A percentile compares a stretch with the other conserved stretches of the same genome.
Conservation (phyloP, 2,329 filamentous ascomycete species). For the Rachicladosporium sp. region DNA sequence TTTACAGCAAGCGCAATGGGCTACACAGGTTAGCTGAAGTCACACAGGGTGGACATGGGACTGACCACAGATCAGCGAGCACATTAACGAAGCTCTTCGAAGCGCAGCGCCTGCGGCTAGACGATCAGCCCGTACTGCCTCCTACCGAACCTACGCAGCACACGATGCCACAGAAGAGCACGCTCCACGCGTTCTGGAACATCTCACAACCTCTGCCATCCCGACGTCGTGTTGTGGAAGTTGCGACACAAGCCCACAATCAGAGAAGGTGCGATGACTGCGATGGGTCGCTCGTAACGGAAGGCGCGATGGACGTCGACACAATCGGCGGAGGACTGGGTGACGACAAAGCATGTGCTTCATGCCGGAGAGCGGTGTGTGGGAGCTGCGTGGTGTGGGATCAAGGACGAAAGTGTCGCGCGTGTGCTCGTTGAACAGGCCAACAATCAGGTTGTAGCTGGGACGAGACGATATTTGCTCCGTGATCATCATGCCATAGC, state of each 20-base stretch:
- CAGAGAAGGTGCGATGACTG: conserved; percentile 32
- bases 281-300: conserved; percentile 23
- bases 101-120: conserved; percentile 26
- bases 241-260: not conserved
- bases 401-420: conserved; percentile 27
- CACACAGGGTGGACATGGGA: conserved; percentile 7
- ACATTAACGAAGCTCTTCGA: conserved; percentile 34
- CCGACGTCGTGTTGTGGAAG: conserved; percentile 14
- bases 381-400: conserved; percentile 29
- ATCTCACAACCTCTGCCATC: conserved; percentile 21
- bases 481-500: too few relatives aligned
- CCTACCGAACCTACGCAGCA: conserved; percentile 8
- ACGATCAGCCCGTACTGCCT: conserved; percentile 14
- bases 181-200: conserved; percentile 37
- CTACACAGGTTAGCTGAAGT: conserved; percentile 1
- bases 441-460: too few relatives aligned
- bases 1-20: conserved; percentile 36
- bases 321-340: conserved; percentile 19
- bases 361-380: conserved; percentile 30
- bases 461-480: too few relatives aligned
- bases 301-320: conserved; percentile 27
- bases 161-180: conserved; percentile 28
- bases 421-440: conserved; percentile 22
- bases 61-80: conserved; percentile 24
- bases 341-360: conserved; percentile 24